Conservation (phyloP, 2,329 filamentous ascomycete species). For the Berkeleyomyces rouxiae region DNA sequence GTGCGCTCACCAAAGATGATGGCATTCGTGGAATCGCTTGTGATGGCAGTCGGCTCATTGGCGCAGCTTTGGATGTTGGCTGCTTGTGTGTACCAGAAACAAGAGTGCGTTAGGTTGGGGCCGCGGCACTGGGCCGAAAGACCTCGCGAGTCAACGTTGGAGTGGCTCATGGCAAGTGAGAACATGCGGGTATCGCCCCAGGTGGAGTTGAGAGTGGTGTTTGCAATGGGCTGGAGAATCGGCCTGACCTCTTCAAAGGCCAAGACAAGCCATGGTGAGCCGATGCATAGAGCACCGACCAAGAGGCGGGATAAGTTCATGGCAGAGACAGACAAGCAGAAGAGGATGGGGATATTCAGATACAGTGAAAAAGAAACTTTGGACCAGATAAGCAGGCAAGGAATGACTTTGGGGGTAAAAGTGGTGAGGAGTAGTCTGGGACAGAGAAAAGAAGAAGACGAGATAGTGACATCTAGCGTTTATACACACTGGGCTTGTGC, state of each 20-base stretch:
- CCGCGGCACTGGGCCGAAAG: background rate
- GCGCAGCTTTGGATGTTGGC: constrained; percentile 1
- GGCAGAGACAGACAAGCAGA: background rate
- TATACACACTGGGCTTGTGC: too few relatives aligned
- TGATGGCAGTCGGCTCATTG: background rate
- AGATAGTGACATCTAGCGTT: too few relatives aligned
- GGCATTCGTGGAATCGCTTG: background rate
- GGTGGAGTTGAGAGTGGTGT: background rate
- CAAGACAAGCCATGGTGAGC: background rate
- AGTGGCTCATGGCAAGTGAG: constrained; percentile 3
- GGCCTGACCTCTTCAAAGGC: constrained; percentile 6
- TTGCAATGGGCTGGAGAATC: background rate
- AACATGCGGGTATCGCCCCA: constrained; percentile 2
- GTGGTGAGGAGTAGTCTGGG: background rate
- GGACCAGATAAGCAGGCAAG: background rate
- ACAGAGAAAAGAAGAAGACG: background rate
- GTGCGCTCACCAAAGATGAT: constrained; percentile 7
- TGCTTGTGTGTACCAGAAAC: constrained; percentile 8
- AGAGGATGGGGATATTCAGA: background rate
- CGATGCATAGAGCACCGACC: background rate
- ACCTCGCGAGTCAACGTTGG: background rate
- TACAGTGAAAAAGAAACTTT: background rate
- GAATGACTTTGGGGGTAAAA: background rate
- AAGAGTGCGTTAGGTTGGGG: background rate
- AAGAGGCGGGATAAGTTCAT: background rate